Evolutionary conservation across 495 filamentous ascomycete species (phyloP).

Genomic region (Rusavskia elegans): DNA sequence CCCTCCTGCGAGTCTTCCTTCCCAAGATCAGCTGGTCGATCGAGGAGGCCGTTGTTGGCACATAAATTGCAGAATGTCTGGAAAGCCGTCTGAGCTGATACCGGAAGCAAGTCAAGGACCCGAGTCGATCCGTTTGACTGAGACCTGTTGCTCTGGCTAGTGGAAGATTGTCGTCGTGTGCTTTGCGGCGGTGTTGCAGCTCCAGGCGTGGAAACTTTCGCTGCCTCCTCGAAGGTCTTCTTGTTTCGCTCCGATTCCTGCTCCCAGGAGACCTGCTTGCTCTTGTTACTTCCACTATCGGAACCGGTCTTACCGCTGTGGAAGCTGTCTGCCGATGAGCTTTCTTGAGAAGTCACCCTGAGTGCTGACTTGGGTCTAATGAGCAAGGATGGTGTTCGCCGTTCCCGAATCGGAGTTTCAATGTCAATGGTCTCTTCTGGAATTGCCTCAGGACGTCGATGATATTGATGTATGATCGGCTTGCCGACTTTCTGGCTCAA

Average conservation of each 20-base stretch:
- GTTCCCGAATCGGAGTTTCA: not conserved
- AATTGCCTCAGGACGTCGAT: not conserved
- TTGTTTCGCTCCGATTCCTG: not conserved
- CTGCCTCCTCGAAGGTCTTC: not conserved
- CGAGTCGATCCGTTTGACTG: not conserved
- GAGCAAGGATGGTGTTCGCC: not conserved
- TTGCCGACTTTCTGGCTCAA: not conserved
- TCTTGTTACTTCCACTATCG: not conserved
- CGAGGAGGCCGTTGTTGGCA: conserved; percentile 13
- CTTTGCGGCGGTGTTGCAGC: not conserved
- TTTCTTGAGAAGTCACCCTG: not conserved
- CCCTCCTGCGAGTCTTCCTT: conserved; percentile 14
- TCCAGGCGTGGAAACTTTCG: not conserved
- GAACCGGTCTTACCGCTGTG: not conserved
- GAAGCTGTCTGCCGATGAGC: not conserved
- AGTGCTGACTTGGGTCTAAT: not conserved
- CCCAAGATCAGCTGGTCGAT: conserved; percentile 9
- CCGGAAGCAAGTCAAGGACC: not conserved
- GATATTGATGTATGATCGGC: not conserved
- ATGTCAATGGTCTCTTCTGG: not conserved
- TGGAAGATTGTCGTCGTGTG: not conserved
- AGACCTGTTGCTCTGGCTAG: too few relatives aligned
- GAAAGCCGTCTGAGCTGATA: not conserved
- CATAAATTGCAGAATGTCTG: conserved; percentile 12
- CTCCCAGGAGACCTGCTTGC: not conserved